These are phyloP conservation scores for Glycine tomentella DNA, from an alignment of 306 rosid genomes.

Conservation along the genomic window DNA sequence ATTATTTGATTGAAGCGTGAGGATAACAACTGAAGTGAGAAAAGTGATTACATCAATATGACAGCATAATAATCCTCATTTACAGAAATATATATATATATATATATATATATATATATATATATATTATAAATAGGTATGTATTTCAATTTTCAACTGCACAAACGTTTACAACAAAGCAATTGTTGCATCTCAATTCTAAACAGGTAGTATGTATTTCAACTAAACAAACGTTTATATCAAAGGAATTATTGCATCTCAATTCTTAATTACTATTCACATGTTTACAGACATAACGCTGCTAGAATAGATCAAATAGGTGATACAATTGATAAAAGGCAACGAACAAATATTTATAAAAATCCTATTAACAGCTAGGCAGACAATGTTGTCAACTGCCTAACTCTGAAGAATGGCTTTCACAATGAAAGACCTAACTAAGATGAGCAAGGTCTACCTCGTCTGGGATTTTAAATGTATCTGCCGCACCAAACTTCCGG, in stretches of 20 bases:
- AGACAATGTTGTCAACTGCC: constrained; percentile 23
- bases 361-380: background rate
- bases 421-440: constrained; percentile 56
- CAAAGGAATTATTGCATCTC: constrained; percentile 19
- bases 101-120: too few species aligned
- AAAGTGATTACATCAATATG: background rate
- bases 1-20: too few species aligned
- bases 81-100: background rate
- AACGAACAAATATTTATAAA: background rate
- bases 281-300: constrained; percentile 37
- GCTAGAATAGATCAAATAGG: constrained; percentile 40
- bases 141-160: background rate
- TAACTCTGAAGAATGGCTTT: constrained; percentile 21
- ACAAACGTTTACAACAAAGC: too few species aligned
- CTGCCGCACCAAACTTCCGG: constrained; percentile 94
- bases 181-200: too few species aligned
- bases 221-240: background rate
- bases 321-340: constrained; percentile 28
- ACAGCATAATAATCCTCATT: too few species aligned
- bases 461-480: constrained; percentile 82
- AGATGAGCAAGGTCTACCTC: constrained; percentile 74
- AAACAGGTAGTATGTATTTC: too few species aligned
- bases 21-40: too few species aligned
- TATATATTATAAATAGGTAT: background rate
- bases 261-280: constrained; percentile 33